Percentiles rank a stretch among this genome's conserved stretches.
Conservation (phyloP, 1,284 basidiomycete genomes). For the Leccinum fuscescens region DNA sequence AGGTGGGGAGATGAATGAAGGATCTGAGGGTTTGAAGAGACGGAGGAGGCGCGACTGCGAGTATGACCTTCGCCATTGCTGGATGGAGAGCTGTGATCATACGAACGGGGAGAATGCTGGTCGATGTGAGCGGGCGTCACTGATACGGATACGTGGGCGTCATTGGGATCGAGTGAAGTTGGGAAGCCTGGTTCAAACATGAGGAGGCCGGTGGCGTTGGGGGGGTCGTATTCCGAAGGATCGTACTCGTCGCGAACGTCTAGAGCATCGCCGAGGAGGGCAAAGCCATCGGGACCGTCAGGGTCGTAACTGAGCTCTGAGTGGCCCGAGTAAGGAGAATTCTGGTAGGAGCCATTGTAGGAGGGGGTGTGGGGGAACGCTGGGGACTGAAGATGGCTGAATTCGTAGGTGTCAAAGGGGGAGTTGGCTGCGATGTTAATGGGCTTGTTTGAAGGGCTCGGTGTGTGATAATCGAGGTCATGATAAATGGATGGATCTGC, state of each 20-base stretch:
- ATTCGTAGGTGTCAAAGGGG: slow-evolving; percentile 40
- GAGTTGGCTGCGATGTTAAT: slow-evolving; percentile 20
- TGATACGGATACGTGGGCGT: slow-evolving; percentile 41
- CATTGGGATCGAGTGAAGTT: slow-evolving; percentile 35
- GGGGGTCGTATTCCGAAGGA: slow-evolving; percentile 64
- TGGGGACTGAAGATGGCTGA: slow-evolving; percentile 34
- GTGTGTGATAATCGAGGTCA: slow-evolving; percentile 26
- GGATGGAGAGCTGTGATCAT: slow-evolving; percentile 65
- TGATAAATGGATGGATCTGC: slow-evolving; percentile 20
- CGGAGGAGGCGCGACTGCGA: slow-evolving; percentile 60
- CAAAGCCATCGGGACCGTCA: slow-evolving; percentile 42
- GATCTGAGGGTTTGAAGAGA: slow-evolving; percentile 50
- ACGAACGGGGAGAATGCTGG: slow-evolving; percentile 40
- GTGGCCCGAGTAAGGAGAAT: slow-evolving; percentile 64
- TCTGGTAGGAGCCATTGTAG: slow-evolving; percentile 56
- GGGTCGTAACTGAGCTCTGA: slow-evolving; percentile 61
- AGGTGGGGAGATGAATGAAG: slow-evolving; percentile 49
- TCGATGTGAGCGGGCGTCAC: slow-evolving; percentile 40
- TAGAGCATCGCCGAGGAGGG: slow-evolving; percentile 40
- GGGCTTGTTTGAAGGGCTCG: slow-evolving; percentile 31
- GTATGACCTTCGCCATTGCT: slow-evolving; percentile 46
- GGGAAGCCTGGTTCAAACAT: slow-evolving; percentile 59
- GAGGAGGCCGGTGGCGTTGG: slow-evolving; percentile 48
- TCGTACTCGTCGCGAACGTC: slow-evolving; percentile 54
- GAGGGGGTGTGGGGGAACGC: slow-evolving; percentile 49